Conservation (phyloP, 192 early-diverging fungal genomes). For the Coemansia asiatica region DNA sequence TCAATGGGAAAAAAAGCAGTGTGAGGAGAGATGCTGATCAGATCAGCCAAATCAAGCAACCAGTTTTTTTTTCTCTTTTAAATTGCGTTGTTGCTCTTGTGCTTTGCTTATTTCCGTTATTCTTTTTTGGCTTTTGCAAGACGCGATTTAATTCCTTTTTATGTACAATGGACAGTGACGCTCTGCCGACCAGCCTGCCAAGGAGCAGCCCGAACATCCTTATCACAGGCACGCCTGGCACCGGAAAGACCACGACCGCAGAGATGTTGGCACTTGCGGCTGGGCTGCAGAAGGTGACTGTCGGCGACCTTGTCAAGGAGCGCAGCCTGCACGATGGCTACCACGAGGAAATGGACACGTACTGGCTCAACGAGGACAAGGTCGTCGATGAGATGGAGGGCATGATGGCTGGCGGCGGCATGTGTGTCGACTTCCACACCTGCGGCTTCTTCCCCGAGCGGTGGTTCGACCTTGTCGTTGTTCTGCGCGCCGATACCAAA, state of each 20-base stretch:
- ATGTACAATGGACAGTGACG: constrained; percentile 22
- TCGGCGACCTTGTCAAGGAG: constrained; percentile 85
- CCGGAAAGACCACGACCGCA: constrained; percentile 76
- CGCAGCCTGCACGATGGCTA: constrained; percentile 82
- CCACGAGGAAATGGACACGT: constrained; percentile 84
- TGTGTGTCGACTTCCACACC: constrained; percentile 91
- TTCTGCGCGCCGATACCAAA: constrained; percentile 77
- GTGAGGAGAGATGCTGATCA: too few species aligned
- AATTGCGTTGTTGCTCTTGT: too few species aligned
- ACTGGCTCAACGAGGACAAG: constrained; percentile 91
- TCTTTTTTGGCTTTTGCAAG: too few species aligned
- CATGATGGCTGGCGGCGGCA: constrained; percentile 74
- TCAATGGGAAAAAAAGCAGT: too few species aligned
- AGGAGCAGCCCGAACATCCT: constrained; percentile 71
- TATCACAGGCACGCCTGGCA: constrained; percentile 84
- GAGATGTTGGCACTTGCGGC: constrained; percentile 78
- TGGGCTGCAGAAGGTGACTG: constrained; percentile 77
- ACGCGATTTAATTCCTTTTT: too few species aligned
- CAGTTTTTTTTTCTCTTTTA: too few species aligned
- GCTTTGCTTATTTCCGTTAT: too few species aligned
- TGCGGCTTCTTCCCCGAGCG: constrained; percentile 96
- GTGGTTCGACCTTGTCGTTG: constrained; percentile 96
- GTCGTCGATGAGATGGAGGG: constrained; percentile 91
- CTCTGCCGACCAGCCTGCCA: constrained; percentile 21
- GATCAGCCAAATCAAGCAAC: too few species aligned